phyloP scores from a whole-genome alignment of 805 yeast species.

The Saturnispora ahearnii region DNA sequence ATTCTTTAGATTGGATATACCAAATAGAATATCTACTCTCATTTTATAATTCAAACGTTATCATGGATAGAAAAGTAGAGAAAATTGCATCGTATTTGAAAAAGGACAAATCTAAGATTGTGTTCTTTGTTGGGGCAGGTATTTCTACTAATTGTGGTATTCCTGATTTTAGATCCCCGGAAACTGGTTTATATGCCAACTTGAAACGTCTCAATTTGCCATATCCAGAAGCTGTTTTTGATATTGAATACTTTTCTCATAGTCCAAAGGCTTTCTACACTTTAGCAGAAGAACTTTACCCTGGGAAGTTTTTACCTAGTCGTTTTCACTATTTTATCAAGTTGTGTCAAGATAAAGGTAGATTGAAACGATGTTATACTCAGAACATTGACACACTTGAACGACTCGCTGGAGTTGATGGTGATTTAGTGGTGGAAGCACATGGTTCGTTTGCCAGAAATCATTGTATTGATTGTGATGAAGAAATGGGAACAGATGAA shows the following conservation, averaged over 20 bases:
- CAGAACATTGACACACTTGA: slow-evolving; percentile 93
- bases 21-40: too few species aligned
- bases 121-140: slow-evolving; percentile 86
- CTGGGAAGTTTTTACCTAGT: slow-evolving; percentile 81
- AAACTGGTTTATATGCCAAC: slow-evolving; percentile 81
- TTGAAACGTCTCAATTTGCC: slow-evolving; percentile 67
- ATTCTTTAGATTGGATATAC: too few species aligned
- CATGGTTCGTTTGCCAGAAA: slow-evolving; percentile 88
- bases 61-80: slow-evolving; percentile 20
- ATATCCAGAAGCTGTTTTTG: slow-evolving; percentile 93
- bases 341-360: slow-evolving; percentile 53
- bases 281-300: slow-evolving; percentile 76
- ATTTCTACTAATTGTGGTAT: slow-evolving; percentile 89
- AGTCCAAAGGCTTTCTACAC: slow-evolving; percentile 80
- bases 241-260: slow-evolving; percentile 67
- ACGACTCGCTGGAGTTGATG: slow-evolving; percentile 67
- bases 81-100: slow-evolving; percentile 18
- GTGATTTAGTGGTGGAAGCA: slow-evolving; percentile 69
- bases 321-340: slow-evolving; percentile 67
- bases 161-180: slow-evolving; percentile 90
- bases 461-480: slow-evolving; percentile 71
- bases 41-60: neutral
- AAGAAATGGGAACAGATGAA: slow-evolving; percentile 40
- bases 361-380: slow-evolving; percentile 66
- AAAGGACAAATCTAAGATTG: slow-evolving; percentile 32